These are phyloP conservation scores for Gillenia trifoliata DNA, from an alignment of 306 rosid genomes.

Conservation along the genomic window DNA sequence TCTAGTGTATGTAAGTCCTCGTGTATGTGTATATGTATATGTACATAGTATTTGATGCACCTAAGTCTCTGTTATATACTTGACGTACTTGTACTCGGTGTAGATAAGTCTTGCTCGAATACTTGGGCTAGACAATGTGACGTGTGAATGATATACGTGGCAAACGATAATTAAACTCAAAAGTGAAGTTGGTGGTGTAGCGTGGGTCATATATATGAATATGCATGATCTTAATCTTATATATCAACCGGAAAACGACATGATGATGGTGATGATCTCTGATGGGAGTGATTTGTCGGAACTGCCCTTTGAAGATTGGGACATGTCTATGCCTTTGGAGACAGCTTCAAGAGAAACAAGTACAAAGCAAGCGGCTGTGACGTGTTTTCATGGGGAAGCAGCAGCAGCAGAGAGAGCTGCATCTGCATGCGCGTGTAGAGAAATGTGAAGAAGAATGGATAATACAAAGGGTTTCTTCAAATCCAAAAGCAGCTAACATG, in stretches of 20 bases:
- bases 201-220: background rate
- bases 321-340: constrained; percentile 2
- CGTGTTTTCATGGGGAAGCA: background rate
- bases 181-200: background rate
- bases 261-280: background rate
- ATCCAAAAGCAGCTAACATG: background rate
- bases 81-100: background rate
- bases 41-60: no score
- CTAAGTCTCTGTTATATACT: no score
- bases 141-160: background rate
- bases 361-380: background rate
- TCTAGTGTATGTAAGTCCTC: no score
- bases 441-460: background rate
- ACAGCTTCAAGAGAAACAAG: background rate
- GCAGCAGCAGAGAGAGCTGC: background rate
- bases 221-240: background rate
- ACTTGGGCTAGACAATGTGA: background rate
- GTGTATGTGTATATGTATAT: background rate
- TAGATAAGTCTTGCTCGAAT: background rate
- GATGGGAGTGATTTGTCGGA: background rate
- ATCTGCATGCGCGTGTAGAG: background rate
- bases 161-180: background rate
- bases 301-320: background rate
- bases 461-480: no score
- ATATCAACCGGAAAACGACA: background rate